A percentile compares a stretch with the other conserved stretches of the same genome.
Conservation (phyloP, 2,329 filamentous ascomycete genomes). For the Aspergillaceae sp. region DNA sequence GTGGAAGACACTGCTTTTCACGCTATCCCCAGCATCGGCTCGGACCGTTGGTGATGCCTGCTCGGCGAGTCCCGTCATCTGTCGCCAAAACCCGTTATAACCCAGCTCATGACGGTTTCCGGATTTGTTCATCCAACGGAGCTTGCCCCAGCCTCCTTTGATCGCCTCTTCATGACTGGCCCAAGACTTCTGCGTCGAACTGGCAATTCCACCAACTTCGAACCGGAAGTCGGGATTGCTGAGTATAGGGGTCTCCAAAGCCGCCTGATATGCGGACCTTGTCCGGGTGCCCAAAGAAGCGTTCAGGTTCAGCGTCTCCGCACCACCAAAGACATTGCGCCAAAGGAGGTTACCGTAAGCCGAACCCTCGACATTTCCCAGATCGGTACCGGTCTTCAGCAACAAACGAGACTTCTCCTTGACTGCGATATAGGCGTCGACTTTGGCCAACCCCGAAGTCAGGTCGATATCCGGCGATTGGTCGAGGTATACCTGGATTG, state of each 20-base stretch:
- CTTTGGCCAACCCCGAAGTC: constrained; percentile 56
- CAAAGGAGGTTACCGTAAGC: constrained; percentile 80
- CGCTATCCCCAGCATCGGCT: constrained; percentile 76
- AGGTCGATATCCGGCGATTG: constrained; percentile 62
- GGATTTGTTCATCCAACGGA: constrained; percentile 60
- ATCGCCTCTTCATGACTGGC: constrained; percentile 87
- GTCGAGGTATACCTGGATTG: constrained; percentile 74
- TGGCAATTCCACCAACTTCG: constrained; percentile 71
- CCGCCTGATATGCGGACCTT: constrained; percentile 80
- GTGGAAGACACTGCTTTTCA: constrained; percentile 81
- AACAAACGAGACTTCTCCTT: constrained; percentile 74
- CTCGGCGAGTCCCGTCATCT: constrained; percentile 68
- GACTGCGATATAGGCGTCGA: constrained; percentile 71
- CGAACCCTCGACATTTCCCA: constrained; percentile 88
- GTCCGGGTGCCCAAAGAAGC: constrained; percentile 85
- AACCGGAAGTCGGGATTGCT: constrained; percentile 75
- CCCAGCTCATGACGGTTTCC: constrained; percentile 68
- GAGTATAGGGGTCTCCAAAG: constrained; percentile 71
- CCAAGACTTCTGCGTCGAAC: constrained; percentile 81
- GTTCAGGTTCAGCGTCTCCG: constrained; percentile 79
- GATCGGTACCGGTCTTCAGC: constrained; percentile 88
- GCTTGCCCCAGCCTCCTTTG: constrained; percentile 65
- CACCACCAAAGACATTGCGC: constrained; percentile 90
- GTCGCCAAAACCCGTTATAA: constrained; percentile 78
- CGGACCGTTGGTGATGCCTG: constrained; percentile 74